Conservation (phyloP, 768 basidiomycete genomes). For the Kwoniella sp. region DNA sequence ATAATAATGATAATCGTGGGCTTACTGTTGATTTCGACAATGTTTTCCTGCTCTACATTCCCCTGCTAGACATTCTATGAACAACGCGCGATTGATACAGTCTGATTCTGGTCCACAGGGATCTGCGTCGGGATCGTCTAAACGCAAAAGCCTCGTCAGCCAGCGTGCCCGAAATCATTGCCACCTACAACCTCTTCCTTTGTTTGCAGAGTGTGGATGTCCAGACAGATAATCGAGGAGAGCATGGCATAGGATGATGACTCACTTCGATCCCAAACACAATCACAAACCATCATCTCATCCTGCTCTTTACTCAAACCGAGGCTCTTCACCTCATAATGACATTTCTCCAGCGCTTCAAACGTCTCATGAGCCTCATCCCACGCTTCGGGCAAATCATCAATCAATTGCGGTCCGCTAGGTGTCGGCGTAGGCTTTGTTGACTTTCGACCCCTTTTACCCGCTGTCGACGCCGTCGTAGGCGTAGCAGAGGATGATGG, state of each 20-base stretch:
- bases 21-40: slow-evolving; percentile 92
- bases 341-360: slow-evolving; percentile 71
- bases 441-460: neutral
- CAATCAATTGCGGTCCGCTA: slow-evolving; percentile 62
- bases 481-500: too few relatives aligned
- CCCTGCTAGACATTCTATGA: slow-evolving; percentile 88
- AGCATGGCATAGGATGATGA: too few relatives aligned
- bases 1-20: slow-evolving; percentile 2
- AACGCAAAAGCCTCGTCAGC: neutral
- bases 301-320: slow-evolving; percentile 84
- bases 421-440: neutral
- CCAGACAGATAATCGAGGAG: too few relatives aligned
- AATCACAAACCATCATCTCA: slow-evolving; percentile 96
- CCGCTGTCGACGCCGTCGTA: neutral
- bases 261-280: slow-evolving; percentile 78
- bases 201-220: too few relatives aligned
- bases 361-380: slow-evolving; percentile 73
- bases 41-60: slow-evolving; percentile 80
- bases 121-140: slow-evolving; percentile 62
- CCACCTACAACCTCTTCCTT: too few relatives aligned
- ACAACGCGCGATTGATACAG: slow-evolving; percentile 96
- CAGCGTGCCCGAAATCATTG: neutral
- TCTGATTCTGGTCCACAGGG: slow-evolving; percentile 87
- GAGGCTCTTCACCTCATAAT: slow-evolving; percentile 81
- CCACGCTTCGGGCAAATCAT: slow-evolving; percentile 75